Evolutionary conservation across 2,329 filamentous ascomycete genomes (phyloP).

Genomic region (Paecilomyces sp.): DNA sequence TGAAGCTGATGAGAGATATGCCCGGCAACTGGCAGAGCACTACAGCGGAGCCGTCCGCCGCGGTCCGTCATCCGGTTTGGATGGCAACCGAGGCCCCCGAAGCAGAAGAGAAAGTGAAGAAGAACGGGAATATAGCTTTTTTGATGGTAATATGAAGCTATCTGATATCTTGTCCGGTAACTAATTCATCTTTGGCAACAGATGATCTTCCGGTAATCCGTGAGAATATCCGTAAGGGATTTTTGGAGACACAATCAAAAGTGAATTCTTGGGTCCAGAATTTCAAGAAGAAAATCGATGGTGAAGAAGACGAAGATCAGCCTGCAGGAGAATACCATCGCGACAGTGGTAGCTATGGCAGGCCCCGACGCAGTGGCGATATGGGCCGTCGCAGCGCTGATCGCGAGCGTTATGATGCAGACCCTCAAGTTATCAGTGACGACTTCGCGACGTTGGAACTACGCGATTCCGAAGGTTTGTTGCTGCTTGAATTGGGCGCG

Average conservation of each 20-base stretch:
- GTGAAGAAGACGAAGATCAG: constrained; percentile 63
- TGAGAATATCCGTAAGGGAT: constrained; percentile 90
- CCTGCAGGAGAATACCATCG: constrained; percentile 29
- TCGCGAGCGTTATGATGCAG: constrained; percentile 87
- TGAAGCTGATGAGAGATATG: constrained; percentile 85
- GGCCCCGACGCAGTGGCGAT: constrained; percentile 56
- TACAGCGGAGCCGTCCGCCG: constrained; percentile 51
- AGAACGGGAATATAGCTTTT: constrained; percentile 77
- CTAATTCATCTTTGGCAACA: constrained; percentile 19
- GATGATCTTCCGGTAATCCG: constrained; percentile 91
- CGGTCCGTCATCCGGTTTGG: constrained; percentile 21
- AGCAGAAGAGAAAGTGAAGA: constrained; percentile 52
- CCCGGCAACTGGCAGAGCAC: constrained; percentile 85
- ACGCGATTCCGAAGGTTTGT: constrained; percentile 52
- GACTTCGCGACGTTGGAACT: constrained; percentile 69
- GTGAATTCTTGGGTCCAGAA: constrained; percentile 90
- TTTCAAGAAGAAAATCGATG: constrained; percentile 88
- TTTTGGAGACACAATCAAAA: constrained; percentile 85
- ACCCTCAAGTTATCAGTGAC: constrained; percentile 81
- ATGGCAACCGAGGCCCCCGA: constrained; percentile 33
- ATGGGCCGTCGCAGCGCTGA: constrained; percentile 69
- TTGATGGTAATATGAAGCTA: constrained; percentile 55
- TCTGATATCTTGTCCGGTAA: neutral
- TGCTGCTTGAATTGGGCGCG: neutral
- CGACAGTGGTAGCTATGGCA: constrained; percentile 31